These are phyloP conservation scores for Leccinum ochraceum DNA, from an alignment of 768 basidiomycete genomes.

Conservation along the genomic window DNA sequence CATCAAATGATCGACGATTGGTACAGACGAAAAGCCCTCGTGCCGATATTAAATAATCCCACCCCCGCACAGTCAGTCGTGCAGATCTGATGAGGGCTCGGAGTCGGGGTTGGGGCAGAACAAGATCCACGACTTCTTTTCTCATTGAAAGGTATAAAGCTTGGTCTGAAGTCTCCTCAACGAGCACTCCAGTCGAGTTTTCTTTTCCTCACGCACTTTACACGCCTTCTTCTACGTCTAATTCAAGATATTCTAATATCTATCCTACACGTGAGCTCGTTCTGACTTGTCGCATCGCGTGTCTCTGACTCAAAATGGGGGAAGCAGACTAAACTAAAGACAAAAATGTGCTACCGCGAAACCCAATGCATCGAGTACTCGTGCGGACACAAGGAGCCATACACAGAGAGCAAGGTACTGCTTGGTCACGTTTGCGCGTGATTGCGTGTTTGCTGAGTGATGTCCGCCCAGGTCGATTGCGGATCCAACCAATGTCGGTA, in stretches of 20 bases:
- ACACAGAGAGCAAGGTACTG: slow-evolving; percentile 32
- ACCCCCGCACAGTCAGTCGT: slow-evolving; percentile 12
- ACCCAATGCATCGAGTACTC: slow-evolving; percentile 36
- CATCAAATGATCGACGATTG: slow-evolving; percentile 27
- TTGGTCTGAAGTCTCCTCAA: slow-evolving; percentile 9
- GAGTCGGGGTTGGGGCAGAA: slow-evolving; percentile 10
- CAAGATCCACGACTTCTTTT: slow-evolving; percentile 9
- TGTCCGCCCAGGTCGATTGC: slow-evolving; percentile 43
- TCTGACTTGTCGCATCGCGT: background rate
- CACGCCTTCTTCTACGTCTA: slow-evolving; percentile 6
- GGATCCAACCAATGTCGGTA: slow-evolving; percentile 42
- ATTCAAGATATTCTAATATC: slow-evolving; percentile 20
- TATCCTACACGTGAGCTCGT: slow-evolving; percentile 24
- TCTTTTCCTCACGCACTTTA: slow-evolving; percentile 1
- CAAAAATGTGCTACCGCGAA: slow-evolving; percentile 47
- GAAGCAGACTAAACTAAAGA: slow-evolving; percentile 10
- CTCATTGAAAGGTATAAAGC: slow-evolving; percentile 26
- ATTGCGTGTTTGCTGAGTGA: slow-evolving; percentile 19
- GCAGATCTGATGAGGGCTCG: slow-evolving; percentile 13
- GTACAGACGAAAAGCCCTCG: slow-evolving; percentile 10
- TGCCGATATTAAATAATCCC: slow-evolving; percentile 18
- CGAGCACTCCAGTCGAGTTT: slow-evolving; percentile 12
- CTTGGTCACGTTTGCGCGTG: slow-evolving; percentile 26
- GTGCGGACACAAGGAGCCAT: slow-evolving; percentile 41
- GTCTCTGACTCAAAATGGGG: slow-evolving; percentile 11